Conservation (phyloP, 305 asterid genomes). For the Plantago coronopus region DNA sequence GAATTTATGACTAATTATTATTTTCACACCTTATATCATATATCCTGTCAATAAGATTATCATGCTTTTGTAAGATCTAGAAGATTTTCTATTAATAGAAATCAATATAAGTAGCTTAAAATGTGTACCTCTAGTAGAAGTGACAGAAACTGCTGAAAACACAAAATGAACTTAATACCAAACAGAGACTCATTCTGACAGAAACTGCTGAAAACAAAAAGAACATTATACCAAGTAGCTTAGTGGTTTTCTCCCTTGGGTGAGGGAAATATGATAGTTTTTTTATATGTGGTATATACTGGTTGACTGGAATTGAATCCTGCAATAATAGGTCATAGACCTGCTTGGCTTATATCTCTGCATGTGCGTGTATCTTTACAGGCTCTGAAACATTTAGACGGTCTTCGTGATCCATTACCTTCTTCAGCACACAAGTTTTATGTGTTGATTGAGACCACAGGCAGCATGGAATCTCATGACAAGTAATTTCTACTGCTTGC, state of each 20-base stretch:
- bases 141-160: too few species aligned
- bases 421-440: conserved; percentile 77
- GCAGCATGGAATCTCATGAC: conserved; percentile 88
- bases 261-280: neutral
- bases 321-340: conserved; percentile 9
- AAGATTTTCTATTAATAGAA: too few species aligned
- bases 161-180: too few species aligned
- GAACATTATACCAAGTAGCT: too few species aligned
- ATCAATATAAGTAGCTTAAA: too few species aligned
- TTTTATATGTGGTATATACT: neutral
- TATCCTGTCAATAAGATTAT: neutral
- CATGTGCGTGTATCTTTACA: conserved; percentile 34
- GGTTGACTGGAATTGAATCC: neutral
- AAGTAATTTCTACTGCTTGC: conserved; percentile 48
- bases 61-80: too few species aligned
- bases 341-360: conserved; percentile 19
- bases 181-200: too few species aligned
- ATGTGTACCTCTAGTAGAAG: too few species aligned
- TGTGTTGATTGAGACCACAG: conserved; percentile 93
- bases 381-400: conserved; percentile 89
- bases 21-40: neutral
- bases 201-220: too few species aligned
- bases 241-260: too few species aligned
- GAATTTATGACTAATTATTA: too few species aligned
- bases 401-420: conserved; percentile 93